Conservation (phyloP, 768 basidiomycete species). For the Collybia sp. region DNA sequence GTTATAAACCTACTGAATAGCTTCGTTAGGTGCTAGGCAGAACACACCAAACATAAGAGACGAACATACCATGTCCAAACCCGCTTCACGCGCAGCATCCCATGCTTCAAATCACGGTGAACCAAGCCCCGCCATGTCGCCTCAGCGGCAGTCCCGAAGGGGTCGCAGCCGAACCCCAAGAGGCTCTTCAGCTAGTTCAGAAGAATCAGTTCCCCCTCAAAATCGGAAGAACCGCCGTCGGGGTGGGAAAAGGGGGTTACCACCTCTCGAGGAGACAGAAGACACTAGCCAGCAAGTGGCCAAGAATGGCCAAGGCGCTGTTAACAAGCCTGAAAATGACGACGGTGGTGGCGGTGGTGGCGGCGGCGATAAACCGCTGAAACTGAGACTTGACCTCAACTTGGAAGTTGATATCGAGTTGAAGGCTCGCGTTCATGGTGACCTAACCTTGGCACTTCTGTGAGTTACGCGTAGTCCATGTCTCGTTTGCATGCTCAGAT, state of each 20-base stretch:
- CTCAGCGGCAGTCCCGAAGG: not conserved
- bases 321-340: not conserved
- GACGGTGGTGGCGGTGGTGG: not conserved
- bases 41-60: no score
- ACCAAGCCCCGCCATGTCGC: not conserved
- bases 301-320: not conserved
- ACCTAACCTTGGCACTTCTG: conserved; percentile 11
- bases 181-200: not conserved
- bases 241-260: not conserved
- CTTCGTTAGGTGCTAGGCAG: no score
- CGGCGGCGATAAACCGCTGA: conserved; percentile 2
- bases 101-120: not conserved
- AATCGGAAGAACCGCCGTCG: not conserved
- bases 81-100: not conserved
- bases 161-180: not conserved
- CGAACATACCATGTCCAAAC: not conserved
- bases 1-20: no score
- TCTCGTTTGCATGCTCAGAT: not conserved
- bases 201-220: not conserved
- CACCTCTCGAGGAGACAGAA: not conserved
- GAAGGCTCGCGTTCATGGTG: conserved; percentile 10
- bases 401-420: conserved; percentile 9
- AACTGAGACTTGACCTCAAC: conserved; percentile 10
- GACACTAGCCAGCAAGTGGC: not conserved
- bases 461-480: conserved; percentile 2